These are phyloP conservation scores for Lachancea cidri DNA, from an alignment of 805 yeast species.

Conservation along the genomic window DNA sequence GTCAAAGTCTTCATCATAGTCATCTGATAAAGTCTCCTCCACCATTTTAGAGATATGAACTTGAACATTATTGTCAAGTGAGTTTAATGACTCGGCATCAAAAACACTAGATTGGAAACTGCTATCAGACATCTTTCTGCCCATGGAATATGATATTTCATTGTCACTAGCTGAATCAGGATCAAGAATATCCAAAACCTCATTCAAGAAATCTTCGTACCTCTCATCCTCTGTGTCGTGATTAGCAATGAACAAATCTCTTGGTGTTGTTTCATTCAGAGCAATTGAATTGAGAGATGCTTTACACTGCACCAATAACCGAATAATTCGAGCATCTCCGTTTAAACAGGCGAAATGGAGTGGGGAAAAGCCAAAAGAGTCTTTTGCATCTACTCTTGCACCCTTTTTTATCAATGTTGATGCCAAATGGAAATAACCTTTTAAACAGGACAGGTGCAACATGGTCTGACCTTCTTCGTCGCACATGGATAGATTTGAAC, in stretches of 20 bases:
- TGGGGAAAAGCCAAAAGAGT: constrained; percentile 80
- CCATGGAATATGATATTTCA: constrained; percentile 7
- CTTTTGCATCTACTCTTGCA: constrained; percentile 66
- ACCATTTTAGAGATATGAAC: constrained; percentile 34
- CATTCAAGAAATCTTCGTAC: constrained; percentile 33
- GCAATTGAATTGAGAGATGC: constrained; percentile 53
- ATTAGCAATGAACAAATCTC: constrained; percentile 29
- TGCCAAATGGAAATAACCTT: constrained; percentile 62
- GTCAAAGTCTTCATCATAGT: constrained; percentile 27
- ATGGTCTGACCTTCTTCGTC: constrained; percentile 82
- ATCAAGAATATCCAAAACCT: constrained; percentile 31
- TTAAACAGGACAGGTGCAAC: constrained; percentile 77
- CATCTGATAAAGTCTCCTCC: constrained; percentile 27
- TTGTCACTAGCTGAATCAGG: constrained; percentile 8
- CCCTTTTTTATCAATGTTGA: constrained; percentile 59
- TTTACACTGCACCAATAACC: constrained; percentile 55
- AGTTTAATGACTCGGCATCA: constrained; percentile 29
- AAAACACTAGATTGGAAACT: constrained; percentile 26
- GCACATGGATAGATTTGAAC: constrained; percentile 78
- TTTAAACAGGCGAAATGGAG: constrained; percentile 77
- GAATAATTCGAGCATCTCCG: constrained; percentile 66
- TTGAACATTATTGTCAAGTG: constrained; percentile 26
- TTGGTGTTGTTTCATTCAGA: constrained; percentile 43
- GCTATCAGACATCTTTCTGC: constrained; percentile 22
- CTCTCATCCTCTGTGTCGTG: constrained; percentile 31